phyloP scores from a whole-genome alignment of 306 rosid species.

The cucumber (Cucumis sativus) region Cucumber_9930_V3 NC_026660.2:3293001-3293500 shows the following conservation, averaged over 20 bases:
- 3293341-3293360: slow-evolving; percentile 13
- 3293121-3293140: neutral
- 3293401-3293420: slow-evolving; percentile 11
- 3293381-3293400: slow-evolving; percentile 18
- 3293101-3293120: neutral
- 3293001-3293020: too few species aligned
- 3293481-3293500: neutral
- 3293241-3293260: slow-evolving; percentile 22
- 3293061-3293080: too few species aligned
- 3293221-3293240: slow-evolving; percentile 15
- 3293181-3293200: neutral
- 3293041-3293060: too few species aligned
- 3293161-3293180: neutral
- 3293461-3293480: slow-evolving; percentile 13
- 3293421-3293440: slow-evolving; percentile 12
- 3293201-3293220: slow-evolving; percentile 11
- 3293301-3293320: slow-evolving; percentile 27
- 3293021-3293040: too few species aligned
- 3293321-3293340: slow-evolving; percentile 12
- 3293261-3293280: slow-evolving; percentile 12
- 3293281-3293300: slow-evolving; percentile 24
- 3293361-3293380: slow-evolving; percentile 16
- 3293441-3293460: slow-evolving; percentile 3
- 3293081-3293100: too few species aligned
- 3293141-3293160: neutral